Evolutionary conservation across 2,329 filamentous ascomycete genomes (phyloP).

Genomic region (Drechslerella coelobrocha): DNA sequence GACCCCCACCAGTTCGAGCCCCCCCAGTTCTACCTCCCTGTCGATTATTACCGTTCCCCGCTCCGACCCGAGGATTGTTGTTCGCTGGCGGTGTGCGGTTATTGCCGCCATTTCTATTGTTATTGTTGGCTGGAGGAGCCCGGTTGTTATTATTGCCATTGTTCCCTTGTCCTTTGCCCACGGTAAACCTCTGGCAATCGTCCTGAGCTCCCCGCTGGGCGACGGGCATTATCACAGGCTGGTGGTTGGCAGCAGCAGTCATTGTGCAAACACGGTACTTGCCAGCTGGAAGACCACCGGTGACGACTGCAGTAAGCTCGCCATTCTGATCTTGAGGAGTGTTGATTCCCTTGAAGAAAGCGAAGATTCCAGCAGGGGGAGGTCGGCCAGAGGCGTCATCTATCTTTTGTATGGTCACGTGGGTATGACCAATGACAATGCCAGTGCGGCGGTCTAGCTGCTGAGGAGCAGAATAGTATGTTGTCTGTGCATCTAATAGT

Average conservation of each 20-base stretch:
- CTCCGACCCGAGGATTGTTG: slow-evolving; percentile 31
- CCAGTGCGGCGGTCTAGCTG: slow-evolving; percentile 61
- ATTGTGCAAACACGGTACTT: slow-evolving; percentile 73
- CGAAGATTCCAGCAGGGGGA: slow-evolving; percentile 65
- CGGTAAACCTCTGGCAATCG: slow-evolving; percentile 69
- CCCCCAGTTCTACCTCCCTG: not conserved
- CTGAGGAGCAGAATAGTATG: slow-evolving; percentile 70
- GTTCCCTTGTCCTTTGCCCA: slow-evolving; percentile 56
- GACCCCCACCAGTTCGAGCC: not conserved
- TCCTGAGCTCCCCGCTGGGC: slow-evolving; percentile 72
- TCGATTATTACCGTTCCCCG: not conserved
- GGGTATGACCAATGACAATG: slow-evolving; percentile 67
- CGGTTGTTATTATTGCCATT: slow-evolving; percentile 52
- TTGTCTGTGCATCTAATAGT: slow-evolving; percentile 62
- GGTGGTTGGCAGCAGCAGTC: slow-evolving; percentile 69
- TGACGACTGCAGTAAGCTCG: slow-evolving; percentile 64
- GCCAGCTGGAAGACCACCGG: slow-evolving; percentile 67
- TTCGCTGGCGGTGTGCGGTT: slow-evolving; percentile 20
- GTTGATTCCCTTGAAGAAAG: slow-evolving; percentile 73
- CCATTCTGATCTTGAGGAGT: slow-evolving; percentile 67
- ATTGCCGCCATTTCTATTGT: slow-evolving; percentile 42
- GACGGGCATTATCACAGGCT: slow-evolving; percentile 71
- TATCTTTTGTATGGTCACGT: slow-evolving; percentile 67
- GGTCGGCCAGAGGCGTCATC: slow-evolving; percentile 54
- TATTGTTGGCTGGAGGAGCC: not conserved